Base-by-base conservation (phyloP, 345 rosid genomes). In the Bruguiera sexangula region DNA sequence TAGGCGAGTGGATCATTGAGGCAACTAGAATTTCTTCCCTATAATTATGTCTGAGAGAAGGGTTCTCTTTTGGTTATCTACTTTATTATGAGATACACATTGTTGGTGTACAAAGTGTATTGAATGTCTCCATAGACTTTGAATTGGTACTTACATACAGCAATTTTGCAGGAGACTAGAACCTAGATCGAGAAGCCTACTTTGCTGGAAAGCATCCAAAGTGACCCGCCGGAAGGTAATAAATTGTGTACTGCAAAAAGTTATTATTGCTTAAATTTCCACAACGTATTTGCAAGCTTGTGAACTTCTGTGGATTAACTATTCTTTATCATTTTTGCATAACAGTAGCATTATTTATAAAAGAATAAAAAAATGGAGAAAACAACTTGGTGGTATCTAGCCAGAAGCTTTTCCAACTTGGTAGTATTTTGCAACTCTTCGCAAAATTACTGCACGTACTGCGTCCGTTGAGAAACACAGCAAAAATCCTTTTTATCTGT, bases 151-250 rank as follows among this genome's bases (percentile, higher is more conserved):
- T 72, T 36, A 53, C 58, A 22, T 70, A 62, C 56, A 66, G 27
- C 64, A 20, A 68, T 62, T 75, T 72, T 66, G 59, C 90, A 96
- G 98, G 88, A 90, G 88, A 75, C 87, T 96, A 70, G 99, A 96
- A 78, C 86, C 98, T 1, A 82, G 83, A 75, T 88, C 99, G 5
- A 89, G 93, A 85, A 90, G 86, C 82, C 78, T 92, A 82, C 82
- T 92, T 55, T 89, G 99, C 82, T 90, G 97, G 99, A 92, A 89
- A 78, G 85, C 86, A 48, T 78, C 88, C 2, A 85, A 82, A 80
- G 83, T 73, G 60, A 83, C 85, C 11, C 86, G 87, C 46, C 82
- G 85, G 22, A 92, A 89, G 97, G 99, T 96, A 88, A 74, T 73
- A 62, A 29, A 55, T 10, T 29, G 39, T 48, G 7, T 15, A 51